Base-by-base conservation (phyloP, 352 stramenopile genomes). In the Globisporangium cystogenes region DNA sequence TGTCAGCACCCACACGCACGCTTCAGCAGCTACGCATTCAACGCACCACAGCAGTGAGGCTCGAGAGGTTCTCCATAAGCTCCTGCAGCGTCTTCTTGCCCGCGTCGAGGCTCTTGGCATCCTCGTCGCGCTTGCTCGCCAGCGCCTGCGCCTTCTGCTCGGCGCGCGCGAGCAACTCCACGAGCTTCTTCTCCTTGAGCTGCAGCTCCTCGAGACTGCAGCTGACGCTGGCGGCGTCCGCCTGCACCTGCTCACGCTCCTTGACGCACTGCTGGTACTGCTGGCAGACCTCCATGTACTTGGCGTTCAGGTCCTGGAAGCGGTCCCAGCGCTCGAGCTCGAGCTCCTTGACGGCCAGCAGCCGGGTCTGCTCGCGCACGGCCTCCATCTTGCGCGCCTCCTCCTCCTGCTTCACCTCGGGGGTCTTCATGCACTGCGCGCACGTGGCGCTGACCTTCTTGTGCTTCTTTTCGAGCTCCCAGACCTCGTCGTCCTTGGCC, bases 271-370 rank as follows among this genome's bases (percentile, higher is more conserved):
- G 56, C 37, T 87, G 76, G 20, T 86, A 24, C 51, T 81, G 60
- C 48, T 67, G 50, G 37, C 55, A 74, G 12, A 72, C 58, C 26
- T 82, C 65, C 49, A 90, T 75, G 48, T 87, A 87, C 60, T 88
- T 88, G 31, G 60, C 52, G 37, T 84, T 87, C 20, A 90, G 45
- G 46, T 87, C 68, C 59, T 90, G 76, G 50, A 83, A 87, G 23
- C 67, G 63, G 31, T 86, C 68, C 79, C 74, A 90, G 12, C 74
- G 73, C 53, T 79, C 76, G 29, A 86, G 51, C 50, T 90, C 70
- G 59, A 90, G 62, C 21, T 78, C 69, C 29, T 83, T 79, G 3
- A 53, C 72, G 12, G 85, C 67, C 33, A 72, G 53, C 7, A 76
- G 61, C 0, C 70, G 65, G 7, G 70, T 84, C 53, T 79, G 69